phyloP scores from a whole-genome alignment of 2,329 filamentous ascomycete species.

The Cladophialophora carrionii region DNA sequence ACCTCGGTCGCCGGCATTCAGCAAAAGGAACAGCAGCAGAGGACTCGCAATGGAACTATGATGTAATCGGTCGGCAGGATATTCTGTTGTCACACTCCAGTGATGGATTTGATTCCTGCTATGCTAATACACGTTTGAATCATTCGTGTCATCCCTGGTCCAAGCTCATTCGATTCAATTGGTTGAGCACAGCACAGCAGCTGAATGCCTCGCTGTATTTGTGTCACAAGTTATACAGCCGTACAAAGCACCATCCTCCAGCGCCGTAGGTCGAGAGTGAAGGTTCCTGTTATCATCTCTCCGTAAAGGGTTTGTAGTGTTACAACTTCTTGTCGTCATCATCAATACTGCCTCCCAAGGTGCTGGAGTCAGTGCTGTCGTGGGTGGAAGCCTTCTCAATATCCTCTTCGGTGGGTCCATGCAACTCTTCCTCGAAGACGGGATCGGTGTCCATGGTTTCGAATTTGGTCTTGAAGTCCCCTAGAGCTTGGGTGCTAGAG shows the following conservation, averaged over 20 bases:
- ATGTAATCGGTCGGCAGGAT: background rate
- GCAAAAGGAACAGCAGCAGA: background rate
- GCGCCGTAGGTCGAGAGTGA: slow-evolving; percentile 32
- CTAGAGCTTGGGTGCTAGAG: slow-evolving; percentile 73
- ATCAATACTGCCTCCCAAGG: slow-evolving; percentile 59
- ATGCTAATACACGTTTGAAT: slow-evolving; percentile 29
- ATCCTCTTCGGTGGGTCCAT: slow-evolving; percentile 66
- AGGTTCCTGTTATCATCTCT: slow-evolving; percentile 18
- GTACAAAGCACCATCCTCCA: slow-evolving; percentile 31
- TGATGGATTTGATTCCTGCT: slow-evolving; percentile 19
- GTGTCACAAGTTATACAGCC: slow-evolving; percentile 31
- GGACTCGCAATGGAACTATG: background rate
- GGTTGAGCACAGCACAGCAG: slow-evolving; percentile 18
- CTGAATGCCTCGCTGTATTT: slow-evolving; percentile 20
- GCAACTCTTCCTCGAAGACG: slow-evolving; percentile 84
- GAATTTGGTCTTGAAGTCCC: slow-evolving; percentile 94
- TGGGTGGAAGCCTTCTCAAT: slow-evolving; percentile 51
- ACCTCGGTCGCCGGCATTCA: background rate
- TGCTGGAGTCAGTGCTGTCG: slow-evolving; percentile 60
- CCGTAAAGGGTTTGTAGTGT: slow-evolving; percentile 29
- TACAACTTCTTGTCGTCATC: slow-evolving; percentile 57
- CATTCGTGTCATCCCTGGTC: slow-evolving; percentile 14
- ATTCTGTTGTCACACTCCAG: slow-evolving; percentile 18
- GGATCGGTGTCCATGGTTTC: slow-evolving; percentile 87
- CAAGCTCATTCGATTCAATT: slow-evolving; percentile 9